Conservation (phyloP, 441 rosid genomes). For the Erodium texanum region DNA sequence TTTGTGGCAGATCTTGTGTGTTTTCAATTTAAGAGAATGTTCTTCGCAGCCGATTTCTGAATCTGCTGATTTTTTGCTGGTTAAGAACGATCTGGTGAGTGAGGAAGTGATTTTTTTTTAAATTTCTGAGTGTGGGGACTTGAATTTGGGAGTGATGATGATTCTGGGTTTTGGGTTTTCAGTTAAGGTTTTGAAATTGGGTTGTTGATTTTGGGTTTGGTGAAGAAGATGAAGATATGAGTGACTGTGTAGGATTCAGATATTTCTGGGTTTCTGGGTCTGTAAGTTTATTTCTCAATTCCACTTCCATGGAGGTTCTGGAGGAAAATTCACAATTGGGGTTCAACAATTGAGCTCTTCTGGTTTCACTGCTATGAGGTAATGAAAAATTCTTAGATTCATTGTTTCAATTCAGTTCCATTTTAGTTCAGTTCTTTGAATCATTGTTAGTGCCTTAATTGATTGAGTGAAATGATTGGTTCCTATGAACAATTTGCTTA, state of each 20-base stretch:
- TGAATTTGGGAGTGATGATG: neutral
- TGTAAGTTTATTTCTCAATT: neutral
- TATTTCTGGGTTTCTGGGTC: neutral
- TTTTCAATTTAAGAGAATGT: neutral
- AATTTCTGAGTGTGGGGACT: neutral
- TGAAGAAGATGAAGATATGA: neutral
- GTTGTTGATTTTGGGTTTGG: neutral
- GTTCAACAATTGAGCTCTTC: neutral
- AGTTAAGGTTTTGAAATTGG: neutral
- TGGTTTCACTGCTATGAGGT: neutral
- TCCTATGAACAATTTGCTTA: neutral
- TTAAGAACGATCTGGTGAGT: neutral
- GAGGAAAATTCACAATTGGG: neutral
- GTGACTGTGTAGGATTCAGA: neutral
- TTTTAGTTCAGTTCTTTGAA: neutral
- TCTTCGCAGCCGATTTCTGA: neutral
- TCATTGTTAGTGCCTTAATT: neutral
- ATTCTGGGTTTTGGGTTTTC: neutral
- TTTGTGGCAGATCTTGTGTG: constrained; percentile 16
- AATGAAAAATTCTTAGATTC: neutral
- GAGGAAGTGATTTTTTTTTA: neutral
- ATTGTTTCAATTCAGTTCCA: neutral
- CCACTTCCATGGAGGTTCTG: neutral
- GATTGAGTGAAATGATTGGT: constrained; percentile 1
- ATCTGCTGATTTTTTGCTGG: constrained; percentile 8